Percentiles rank a stretch among this genome's conserved stretches.
Conservation (phyloP, 2,329 filamentous ascomycete genomes). For the Lomentospora prolificans region DNA sequence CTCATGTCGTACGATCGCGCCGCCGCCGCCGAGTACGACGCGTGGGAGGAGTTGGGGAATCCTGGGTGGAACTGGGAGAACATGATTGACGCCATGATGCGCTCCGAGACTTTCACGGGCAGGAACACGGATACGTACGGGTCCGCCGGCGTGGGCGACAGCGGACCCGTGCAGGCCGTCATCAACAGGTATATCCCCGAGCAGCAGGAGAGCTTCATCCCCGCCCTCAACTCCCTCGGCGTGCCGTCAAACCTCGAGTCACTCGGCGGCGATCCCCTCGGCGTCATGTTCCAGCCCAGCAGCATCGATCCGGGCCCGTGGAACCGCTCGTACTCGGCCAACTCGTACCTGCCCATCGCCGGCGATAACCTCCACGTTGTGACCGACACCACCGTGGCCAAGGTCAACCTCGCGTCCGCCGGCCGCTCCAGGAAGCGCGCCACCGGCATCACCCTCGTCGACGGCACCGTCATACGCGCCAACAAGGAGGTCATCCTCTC, state of each 20-base stretch:
- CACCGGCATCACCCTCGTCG: conserved; percentile 24
- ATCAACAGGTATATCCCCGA: conserved; percentile 31
- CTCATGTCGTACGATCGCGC: conserved; percentile 29
- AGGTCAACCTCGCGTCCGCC: conserved; percentile 12
- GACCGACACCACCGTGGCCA: conserved; percentile 19
- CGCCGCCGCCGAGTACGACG: conserved; percentile 24
- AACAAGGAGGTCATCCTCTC: conserved; percentile 22
- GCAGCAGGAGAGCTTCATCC: conserved; percentile 32
- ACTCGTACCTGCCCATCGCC: conserved; percentile 31
- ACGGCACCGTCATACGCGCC: conserved; percentile 29
- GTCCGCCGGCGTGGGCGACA: conserved; percentile 13
- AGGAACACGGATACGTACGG: conserved; percentile 14
- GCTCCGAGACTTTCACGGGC: conserved; percentile 20
- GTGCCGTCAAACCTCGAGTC: conserved; percentile 30
- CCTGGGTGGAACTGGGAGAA: conserved; percentile 25
- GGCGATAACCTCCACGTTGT: conserved; percentile 30
- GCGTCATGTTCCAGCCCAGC: conserved; percentile 38
- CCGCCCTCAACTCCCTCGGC: conserved; percentile 34
- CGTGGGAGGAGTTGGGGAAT: conserved; percentile 27
- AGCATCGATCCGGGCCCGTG: conserved; percentile 35
- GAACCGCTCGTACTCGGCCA: conserved; percentile 35
- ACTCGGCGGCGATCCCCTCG: conserved; percentile 38
- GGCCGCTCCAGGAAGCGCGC: conserved; percentile 13
- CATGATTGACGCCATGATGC: conserved; percentile 23
- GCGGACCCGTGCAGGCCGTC: conserved; percentile 19